These are phyloP conservation scores for Aspergillus jensenii DNA, from an alignment of 2,329 filamentous ascomycete genomes.

Conservation along the genomic window DNA sequence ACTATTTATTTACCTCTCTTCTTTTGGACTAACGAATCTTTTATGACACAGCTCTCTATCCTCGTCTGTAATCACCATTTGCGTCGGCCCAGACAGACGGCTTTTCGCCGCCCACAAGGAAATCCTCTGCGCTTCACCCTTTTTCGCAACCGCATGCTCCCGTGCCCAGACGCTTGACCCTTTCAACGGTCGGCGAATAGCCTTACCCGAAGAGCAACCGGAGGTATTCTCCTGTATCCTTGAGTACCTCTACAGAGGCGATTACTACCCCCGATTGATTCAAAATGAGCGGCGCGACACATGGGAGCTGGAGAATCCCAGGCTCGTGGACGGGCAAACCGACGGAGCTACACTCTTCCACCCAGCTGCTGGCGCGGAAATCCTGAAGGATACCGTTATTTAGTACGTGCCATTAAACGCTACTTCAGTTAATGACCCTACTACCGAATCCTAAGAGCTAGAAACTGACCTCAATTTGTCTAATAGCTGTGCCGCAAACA, in stretches of 20 bases:
- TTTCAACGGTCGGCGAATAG: constrained; percentile 64
- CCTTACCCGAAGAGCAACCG: constrained; percentile 80
- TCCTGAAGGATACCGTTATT: constrained; percentile 86
- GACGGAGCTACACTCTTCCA: constrained; percentile 69
- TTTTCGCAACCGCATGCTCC: constrained; percentile 67
- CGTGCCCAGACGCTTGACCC: constrained; percentile 55
- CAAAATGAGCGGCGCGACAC: constrained; percentile 78
- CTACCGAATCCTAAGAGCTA: background rate
- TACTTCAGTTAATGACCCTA: background rate
- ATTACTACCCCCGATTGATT: constrained; percentile 81
- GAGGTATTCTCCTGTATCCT: constrained; percentile 88
- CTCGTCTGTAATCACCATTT: constrained; percentile 74
- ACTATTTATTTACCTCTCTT: background rate
- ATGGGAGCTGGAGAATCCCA: constrained; percentile 74
- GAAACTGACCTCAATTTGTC: background rate
- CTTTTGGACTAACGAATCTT: background rate
- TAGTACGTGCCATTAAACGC: constrained; percentile 54
- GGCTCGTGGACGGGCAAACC: constrained; percentile 41
- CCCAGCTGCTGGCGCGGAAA: constrained; percentile 61
- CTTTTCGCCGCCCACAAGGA: constrained; percentile 92
- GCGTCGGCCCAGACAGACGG: constrained; percentile 76
- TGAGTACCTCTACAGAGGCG: constrained; percentile 90
- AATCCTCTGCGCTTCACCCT: constrained; percentile 74
- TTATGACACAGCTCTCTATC: constrained; percentile 50
- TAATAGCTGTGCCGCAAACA: constrained; percentile 71